phyloP scores from a whole-genome alignment of 768 basidiomycete genomes.

The Mycena kentingensis region DNA sequence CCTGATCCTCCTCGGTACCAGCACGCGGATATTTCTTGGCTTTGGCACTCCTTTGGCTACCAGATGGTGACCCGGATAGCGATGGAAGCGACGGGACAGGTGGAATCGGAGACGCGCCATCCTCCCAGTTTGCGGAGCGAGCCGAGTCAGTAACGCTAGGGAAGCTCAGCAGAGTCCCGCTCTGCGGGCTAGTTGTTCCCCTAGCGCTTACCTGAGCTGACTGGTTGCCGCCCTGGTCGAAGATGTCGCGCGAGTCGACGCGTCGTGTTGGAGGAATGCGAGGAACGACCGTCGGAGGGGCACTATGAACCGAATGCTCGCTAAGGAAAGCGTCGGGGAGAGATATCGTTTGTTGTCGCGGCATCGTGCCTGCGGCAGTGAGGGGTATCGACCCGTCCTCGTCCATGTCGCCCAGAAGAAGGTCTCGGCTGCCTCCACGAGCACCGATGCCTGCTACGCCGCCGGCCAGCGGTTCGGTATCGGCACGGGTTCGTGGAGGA shows the following conservation, averaged over 20 bases:
- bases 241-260: slow-evolving; percentile 42
- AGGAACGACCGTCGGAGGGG: slow-evolving; percentile 45
- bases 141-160: slow-evolving; percentile 56
- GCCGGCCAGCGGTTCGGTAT: slow-evolving; percentile 16
- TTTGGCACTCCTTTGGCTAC: slow-evolving; percentile 34
- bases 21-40: slow-evolving; percentile 51
- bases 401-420: slow-evolving; percentile 21
- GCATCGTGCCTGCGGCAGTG: neutral
- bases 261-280: slow-evolving; percentile 34
- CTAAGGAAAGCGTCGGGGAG: slow-evolving; percentile 32
- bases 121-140: slow-evolving; percentile 43
- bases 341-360: slow-evolving; percentile 32
- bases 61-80: slow-evolving; percentile 17
- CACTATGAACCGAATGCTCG: slow-evolving; percentile 44
- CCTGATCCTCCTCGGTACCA: slow-evolving; percentile 54
- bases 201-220: slow-evolving; percentile 19
- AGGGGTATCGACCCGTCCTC: slow-evolving; percentile 9
- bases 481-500: slow-evolving; percentile 14
- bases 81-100: neutral
- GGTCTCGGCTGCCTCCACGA: slow-evolving; percentile 11
- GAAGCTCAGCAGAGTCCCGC: slow-evolving; percentile 48
- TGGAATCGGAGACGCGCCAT: slow-evolving; percentile 27
- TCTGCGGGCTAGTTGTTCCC: slow-evolving; percentile 24
- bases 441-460: neutral
- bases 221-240: slow-evolving; percentile 28